A percentile compares a stretch with the other conserved stretches of the same genome.
phyloP scores from a whole-genome alignment of 768 basidiomycete genomes.

The Suillus fuscotomentosus region DNA sequence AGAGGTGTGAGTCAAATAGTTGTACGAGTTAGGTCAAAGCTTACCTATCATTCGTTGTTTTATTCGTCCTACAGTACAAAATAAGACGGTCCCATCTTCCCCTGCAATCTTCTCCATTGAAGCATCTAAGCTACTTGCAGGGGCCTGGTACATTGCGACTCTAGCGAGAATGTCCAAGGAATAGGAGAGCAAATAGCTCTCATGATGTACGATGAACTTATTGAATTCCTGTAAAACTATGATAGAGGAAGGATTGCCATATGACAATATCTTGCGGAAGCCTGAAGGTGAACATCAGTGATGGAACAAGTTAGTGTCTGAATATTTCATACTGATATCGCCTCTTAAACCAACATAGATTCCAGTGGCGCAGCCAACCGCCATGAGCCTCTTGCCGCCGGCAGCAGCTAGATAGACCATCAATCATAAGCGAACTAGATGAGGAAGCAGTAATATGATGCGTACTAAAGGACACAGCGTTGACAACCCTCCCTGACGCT shows the following conservation, averaged over 20 bases:
- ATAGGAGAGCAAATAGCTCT: slow-evolving; percentile 58
- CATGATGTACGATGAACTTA: slow-evolving; percentile 65
- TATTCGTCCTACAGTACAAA: slow-evolving; percentile 57
- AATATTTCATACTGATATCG: slow-evolving; percentile 46
- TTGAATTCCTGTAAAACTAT: slow-evolving; percentile 60
- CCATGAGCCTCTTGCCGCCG: slow-evolving; percentile 55
- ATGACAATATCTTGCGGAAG: slow-evolving; percentile 55
- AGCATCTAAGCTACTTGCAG: slow-evolving; percentile 46
- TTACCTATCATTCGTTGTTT: slow-evolving; percentile 57
- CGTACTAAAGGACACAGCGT: slow-evolving; percentile 66
- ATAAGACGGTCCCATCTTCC: slow-evolving; percentile 52
- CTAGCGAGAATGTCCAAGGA: slow-evolving; percentile 70
- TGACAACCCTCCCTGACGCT: slow-evolving; percentile 57
- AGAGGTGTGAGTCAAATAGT: neutral
- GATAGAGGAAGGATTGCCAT: slow-evolving; percentile 50
- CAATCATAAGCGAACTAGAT: neutral
- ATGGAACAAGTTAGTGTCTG: neutral
- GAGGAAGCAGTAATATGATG: slow-evolving; percentile 4
- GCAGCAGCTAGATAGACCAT: slow-evolving; percentile 35
- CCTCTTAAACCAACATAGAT: slow-evolving; percentile 63
- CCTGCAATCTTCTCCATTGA: slow-evolving; percentile 63
- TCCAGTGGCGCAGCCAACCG: slow-evolving; percentile 64
- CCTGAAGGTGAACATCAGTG: slow-evolving; percentile 35
- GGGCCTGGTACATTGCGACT: slow-evolving; percentile 49
- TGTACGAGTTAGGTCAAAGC: neutral